These are phyloP conservation scores for Hypoxylon sp. DNA, from an alignment of 2,329 filamentous ascomycete genomes.

Conservation along the genomic window DNA sequence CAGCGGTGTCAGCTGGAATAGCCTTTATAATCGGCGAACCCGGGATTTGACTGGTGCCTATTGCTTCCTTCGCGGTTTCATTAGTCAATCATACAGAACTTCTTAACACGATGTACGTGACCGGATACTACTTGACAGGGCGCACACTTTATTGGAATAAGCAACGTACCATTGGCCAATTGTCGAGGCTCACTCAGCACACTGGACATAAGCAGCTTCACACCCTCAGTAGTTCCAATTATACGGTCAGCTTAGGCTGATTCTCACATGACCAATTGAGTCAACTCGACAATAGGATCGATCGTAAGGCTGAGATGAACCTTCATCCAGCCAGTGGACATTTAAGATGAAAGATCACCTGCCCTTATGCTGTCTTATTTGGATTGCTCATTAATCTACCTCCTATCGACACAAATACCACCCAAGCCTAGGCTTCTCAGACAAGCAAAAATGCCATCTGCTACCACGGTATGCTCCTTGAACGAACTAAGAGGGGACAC, in stretches of 20 bases:
- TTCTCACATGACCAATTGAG: slow-evolving; percentile 5
- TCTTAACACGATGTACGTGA: background rate
- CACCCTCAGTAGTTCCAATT: background rate
- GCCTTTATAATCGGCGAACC: slow-evolving; percentile 3
- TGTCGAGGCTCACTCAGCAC: slow-evolving; percentile 2
- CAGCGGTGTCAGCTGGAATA: background rate
- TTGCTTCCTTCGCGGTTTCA: background rate
- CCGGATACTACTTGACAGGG: background rate
- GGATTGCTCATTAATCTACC: background rate
- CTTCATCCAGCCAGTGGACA: background rate
- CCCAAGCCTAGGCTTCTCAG: background rate
- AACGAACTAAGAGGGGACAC: background rate
- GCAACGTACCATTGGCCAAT: background rate
- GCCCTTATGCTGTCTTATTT: background rate
- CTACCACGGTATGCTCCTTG: background rate
- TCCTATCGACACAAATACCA: background rate
- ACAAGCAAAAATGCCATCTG: background rate
- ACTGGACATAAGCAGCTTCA: slow-evolving; percentile 1
- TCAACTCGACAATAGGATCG: background rate
- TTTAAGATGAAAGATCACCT: background rate
- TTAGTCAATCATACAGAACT: background rate
- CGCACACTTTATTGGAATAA: background rate
- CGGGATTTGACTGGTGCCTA: slow-evolving; percentile 1
- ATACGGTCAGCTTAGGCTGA: background rate
- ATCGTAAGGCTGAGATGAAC: background rate